Evolutionary conservation across 768 basidiomycete species (phyloP).

Genomic region (Lentinula sp.): DNA sequence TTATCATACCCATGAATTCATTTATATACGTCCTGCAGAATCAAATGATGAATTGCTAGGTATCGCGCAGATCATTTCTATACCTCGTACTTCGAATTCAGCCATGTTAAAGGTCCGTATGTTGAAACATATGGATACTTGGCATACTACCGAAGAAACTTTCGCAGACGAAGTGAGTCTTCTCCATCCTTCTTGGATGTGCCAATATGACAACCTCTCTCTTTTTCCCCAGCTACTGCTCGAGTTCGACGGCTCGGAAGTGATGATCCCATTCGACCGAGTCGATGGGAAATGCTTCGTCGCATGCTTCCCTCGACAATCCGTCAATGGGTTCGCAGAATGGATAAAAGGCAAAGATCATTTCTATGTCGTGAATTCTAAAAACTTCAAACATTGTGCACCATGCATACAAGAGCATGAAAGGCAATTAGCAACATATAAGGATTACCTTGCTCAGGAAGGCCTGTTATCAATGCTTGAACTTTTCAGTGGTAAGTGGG

Average conservation of each 20-base stretch:
- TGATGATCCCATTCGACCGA: slow-evolving; percentile 21
- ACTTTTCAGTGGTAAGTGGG: slow-evolving; percentile 56
- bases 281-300: slow-evolving; percentile 57
- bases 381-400: neutral
- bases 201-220: neutral
- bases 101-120: neutral
- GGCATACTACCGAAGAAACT: slow-evolving; percentile 6
- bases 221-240: neutral
- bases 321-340: slow-evolving; percentile 20
- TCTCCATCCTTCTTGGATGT: too few relatives aligned
- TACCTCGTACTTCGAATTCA: slow-evolving; percentile 4
- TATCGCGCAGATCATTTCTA: slow-evolving; percentile 53
- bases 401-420: slow-evolving; percentile 18
- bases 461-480: slow-evolving; percentile 47
- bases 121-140: neutral
- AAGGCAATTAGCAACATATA: slow-evolving; percentile 19
- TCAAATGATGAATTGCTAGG: slow-evolving; percentile 27
- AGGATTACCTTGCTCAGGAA: slow-evolving; percentile 26
- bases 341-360: slow-evolving; percentile 57
- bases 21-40: slow-evolving; percentile 41
- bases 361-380: slow-evolving; percentile 42
- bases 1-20: slow-evolving; percentile 58
- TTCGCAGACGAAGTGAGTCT: neutral
- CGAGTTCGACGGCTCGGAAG: neutral
- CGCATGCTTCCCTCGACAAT: slow-evolving; percentile 22